Percentiles rank a stretch among this genome's conserved stretches.
These are phyloP conservation scores for Colletotrichum sp. DNA, from an alignment of 2,329 filamentous ascomycete genomes.

Conservation along the genomic window DNA sequence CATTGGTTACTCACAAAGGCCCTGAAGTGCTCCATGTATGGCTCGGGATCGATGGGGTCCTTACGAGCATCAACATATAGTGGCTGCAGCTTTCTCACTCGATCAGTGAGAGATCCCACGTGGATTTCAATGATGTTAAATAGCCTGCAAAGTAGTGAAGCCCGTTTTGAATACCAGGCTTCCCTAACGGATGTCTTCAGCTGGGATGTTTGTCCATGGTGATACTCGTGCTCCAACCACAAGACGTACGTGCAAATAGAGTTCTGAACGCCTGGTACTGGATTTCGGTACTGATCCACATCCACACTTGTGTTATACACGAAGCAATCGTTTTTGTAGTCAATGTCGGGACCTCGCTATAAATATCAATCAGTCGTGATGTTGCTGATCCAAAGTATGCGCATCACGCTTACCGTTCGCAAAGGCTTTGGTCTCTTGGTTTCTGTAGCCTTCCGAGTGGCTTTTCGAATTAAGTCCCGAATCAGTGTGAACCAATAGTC, in stretches of 20 bases:
- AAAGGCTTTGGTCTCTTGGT: background rate
- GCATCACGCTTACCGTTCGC: background rate
- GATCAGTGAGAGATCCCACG: fast-evolving
- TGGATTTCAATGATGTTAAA: fast-evolving
- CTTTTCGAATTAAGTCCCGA: fast-evolving
- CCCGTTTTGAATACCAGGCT: background rate
- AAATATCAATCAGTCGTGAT: fast-evolving
- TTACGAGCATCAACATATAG: background rate
- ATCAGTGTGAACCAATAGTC: background rate
- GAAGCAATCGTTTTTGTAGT: background rate
- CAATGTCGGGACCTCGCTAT: background rate
- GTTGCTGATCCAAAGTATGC: no score
- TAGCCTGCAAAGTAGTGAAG: fast-evolving
- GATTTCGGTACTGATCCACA: background rate
- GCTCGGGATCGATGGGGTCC: background rate
- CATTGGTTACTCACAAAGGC: background rate
- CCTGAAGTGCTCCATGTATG: background rate
- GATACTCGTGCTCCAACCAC: background rate
- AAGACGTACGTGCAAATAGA: background rate
- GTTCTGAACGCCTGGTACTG: fast-evolving
- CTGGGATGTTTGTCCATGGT: background rate
- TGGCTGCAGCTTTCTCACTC: background rate
- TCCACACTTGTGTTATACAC: background rate
- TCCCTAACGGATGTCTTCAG: fast-evolving
- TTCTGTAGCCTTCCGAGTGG: fast-evolving